Evolutionary conservation across 1,284 basidiomycete genomes (phyloP).

Genomic region (Leccinum glutinopallens): DNA sequence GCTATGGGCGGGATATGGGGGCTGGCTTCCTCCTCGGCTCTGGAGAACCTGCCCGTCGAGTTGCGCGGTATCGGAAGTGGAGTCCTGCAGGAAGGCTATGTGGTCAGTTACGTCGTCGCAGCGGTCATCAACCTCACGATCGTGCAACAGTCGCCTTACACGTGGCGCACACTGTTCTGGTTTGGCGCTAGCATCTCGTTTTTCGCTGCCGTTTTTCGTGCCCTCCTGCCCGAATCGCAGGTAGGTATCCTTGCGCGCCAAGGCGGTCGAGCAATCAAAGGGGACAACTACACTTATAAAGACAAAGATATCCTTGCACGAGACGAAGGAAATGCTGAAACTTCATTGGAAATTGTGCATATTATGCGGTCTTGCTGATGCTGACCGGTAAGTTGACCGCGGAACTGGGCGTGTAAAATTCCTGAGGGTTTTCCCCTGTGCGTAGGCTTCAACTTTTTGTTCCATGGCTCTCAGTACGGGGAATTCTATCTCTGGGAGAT

Average conservation of each 20-base stretch:
- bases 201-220: slow-evolving; percentile 74
- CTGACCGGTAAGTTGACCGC: slow-evolving; percentile 60
- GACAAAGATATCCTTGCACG: slow-evolving; percentile 73
- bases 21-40: slow-evolving; percentile 71
- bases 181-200: slow-evolving; percentile 71
- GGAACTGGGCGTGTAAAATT: not conserved
- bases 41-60: slow-evolving; percentile 90
- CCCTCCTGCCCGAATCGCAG: slow-evolving; percentile 80
- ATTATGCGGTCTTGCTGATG: slow-evolving; percentile 79
- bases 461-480: slow-evolving; percentile 75
- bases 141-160: slow-evolving; percentile 51
- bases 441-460: slow-evolving; percentile 89
- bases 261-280: slow-evolving; percentile 47
- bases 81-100: slow-evolving; percentile 83
- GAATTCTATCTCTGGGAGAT: not conserved
- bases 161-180: slow-evolving; percentile 74
- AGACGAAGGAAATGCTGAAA: slow-evolving; percentile 78
- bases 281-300: slow-evolving; percentile 50
- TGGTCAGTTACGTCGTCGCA: slow-evolving; percentile 61
- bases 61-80: slow-evolving; percentile 87
- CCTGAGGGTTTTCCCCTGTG: slow-evolving; percentile 2
- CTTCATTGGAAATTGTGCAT: slow-evolving; percentile 85
- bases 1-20: slow-evolving; percentile 90
- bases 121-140: slow-evolving; percentile 80
- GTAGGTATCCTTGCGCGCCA: slow-evolving; percentile 71